Evolutionary conservation across 192 early-diverging fungal species (phyloP), one percentile per base, ranked within the genome.

Genomic region (Linnemannia elongata): DNA sequence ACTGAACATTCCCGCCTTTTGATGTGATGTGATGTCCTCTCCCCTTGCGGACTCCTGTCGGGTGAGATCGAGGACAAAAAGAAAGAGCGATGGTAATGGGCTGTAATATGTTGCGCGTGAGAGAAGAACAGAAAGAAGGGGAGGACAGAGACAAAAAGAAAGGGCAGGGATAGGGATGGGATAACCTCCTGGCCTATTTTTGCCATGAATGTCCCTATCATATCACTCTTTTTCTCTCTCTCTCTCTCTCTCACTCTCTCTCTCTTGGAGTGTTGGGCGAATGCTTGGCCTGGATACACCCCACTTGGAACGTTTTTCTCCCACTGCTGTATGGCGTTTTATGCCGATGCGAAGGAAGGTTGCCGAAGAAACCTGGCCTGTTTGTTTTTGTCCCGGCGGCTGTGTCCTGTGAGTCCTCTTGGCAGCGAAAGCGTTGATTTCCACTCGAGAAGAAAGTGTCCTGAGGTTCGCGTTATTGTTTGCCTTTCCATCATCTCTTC

Each of bases 1-100:
- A 88, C 13, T 60, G 60, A 66, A 66, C 60, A 66, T 66, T 66
- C 60, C 60, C 60, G 60, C 30, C 60, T 66, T 66, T 66, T 66
- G 60, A 33, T 66, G 60, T 10, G 57, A 33, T 24, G n/a, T 35
- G 60, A 33, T 66, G 60, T 33, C 49, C 49, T 20, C 18, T 4
- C 49, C 60, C 60, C 60, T 66, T 66, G 60, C 22, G 27, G 27
- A 66, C 60, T 66, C 60, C 30, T 66, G 60, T 66, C 60, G 60
- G 30, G 60, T 66, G 60, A 27, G 55, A 12, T 66, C 30, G 60
- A 66, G 60, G 60, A 57, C n/a, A 57, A 17, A 24, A 54, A 57
- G 55, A 57, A 15, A 33, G 17, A 20, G 49, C 5, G 49, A 66
- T 27, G 30, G 60, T 57, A 10, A 10, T 66, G 60, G 60, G 60